Conservation (phyloP, 345 rosid species). For the Excoecaria agallocha region DNA sequence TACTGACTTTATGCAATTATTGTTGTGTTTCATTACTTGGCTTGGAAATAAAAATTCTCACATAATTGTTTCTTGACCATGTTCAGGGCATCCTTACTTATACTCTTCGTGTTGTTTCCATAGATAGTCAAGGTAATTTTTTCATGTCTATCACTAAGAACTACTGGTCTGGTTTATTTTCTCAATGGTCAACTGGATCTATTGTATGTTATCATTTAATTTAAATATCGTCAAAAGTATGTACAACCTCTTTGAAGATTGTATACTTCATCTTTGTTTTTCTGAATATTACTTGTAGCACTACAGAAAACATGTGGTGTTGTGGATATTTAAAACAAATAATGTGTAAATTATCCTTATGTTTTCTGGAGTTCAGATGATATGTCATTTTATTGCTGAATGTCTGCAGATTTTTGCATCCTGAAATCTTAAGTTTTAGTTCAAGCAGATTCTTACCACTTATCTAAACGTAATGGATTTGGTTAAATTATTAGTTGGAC, state of each 20-base stretch:
- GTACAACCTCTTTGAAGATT: not conserved
- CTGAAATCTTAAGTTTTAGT: not conserved
- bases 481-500: constrained; percentile 10
- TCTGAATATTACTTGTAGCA: not conserved
- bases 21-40: not conserved
- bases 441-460: not conserved
- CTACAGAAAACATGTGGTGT: not conserved
- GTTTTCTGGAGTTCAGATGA: not conserved
- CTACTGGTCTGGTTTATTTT: not conserved
- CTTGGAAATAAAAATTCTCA: not conserved
- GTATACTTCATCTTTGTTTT: not conserved
- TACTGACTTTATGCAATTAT: not conserved
- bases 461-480: not conserved
- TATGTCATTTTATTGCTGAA: not conserved
- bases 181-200: not conserved
- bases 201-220: not conserved
- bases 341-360: not conserved
- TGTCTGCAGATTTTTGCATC: not conserved
- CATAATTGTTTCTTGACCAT: constrained; percentile 3
- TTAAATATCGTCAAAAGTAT: not conserved
- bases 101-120: constrained; percentile 78
- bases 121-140: constrained; percentile 69
- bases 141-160: not conserved
- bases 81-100: constrained; percentile 69
- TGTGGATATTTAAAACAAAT: not conserved